These are phyloP conservation scores for Suhomyces kilbournensis DNA, from an alignment of 805 yeast species.

Conservation along the genomic window DNA sequence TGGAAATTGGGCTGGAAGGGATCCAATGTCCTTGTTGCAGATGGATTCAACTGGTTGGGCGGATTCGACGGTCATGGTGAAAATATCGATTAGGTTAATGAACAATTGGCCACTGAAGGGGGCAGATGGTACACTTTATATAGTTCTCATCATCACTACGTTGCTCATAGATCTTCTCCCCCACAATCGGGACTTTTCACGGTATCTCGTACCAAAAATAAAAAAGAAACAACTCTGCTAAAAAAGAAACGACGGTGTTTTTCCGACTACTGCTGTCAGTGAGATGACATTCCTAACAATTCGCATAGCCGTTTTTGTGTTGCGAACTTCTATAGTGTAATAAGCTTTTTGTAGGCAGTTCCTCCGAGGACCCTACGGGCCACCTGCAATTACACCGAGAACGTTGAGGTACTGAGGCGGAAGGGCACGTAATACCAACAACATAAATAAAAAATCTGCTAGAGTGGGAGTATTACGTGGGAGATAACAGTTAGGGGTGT, in stretches of 20 bases:
- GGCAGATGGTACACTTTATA: neutral
- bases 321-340: neutral
- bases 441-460: too few species aligned
- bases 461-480: neutral
- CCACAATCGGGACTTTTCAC: neutral
- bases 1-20: conserved; percentile 39
- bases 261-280: conserved; percentile 3
- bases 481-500: neutral
- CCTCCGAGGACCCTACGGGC: neutral
- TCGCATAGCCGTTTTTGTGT: neutral
- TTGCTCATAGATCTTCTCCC: neutral
- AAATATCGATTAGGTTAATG: neutral
- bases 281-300: neutral
- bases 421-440: neutral
- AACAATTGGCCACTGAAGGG: neutral
- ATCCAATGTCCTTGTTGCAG: conserved; percentile 35
- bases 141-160: neutral
- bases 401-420: neutral
- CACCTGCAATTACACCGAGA: neutral
- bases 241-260: conserved; percentile 10
- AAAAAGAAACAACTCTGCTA: neutral
- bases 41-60: conserved; percentile 17
- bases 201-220: neutral
- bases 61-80: conserved; percentile 26
- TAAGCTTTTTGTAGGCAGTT: neutral